Evolutionary conservation across 495 filamentous ascomycete species (phyloP), one percentile per base, ranked within the genome.

Genomic region (Geoglossum glabrum): DNA sequence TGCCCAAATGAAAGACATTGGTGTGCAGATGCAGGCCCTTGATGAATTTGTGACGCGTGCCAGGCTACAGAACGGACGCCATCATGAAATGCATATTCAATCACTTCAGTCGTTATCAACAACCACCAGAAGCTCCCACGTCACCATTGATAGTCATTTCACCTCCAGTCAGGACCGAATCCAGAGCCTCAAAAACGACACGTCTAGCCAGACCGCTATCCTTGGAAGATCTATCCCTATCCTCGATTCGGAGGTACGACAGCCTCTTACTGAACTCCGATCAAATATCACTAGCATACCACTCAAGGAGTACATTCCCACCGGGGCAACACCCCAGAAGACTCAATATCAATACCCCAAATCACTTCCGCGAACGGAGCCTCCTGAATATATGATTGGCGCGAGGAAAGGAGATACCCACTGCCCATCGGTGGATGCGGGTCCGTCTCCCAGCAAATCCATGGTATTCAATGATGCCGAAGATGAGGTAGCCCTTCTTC

Each of bases 21-120:
- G 85, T 58, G 74, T 73, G 8, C 87, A 97, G 69, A 90, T 98
- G 79, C 77, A 77, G 61, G 84, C 86, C 7, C 75, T 97, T 6
- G 92, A 95, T 69, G 85, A 88, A 59, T 95, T 95, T 61, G 86
- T 96, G 34, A 74, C 85, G 28, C 84, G 85, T 47, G 88, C 93
- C 15, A 80, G 83, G 57, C 83, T 78, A 6, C 83, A 92, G 61
- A 96, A 96, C 64, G 77, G 83, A 40, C 67, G 70, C 11, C 88
- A 92, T 66, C 80, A 88, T 62, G 72, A 80, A 33, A 75, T 74
- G 38, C 82, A 92, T 61, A 64, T 78, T 3, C 63, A 68, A 6
- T 85, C 82, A 1, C 67, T 95, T 6, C 62, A 73, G 34, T 70
- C 65, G 19, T 75, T 96, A 25, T 74, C 81, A 0, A 63, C 65